A percentile compares a stretch with the other conserved stretches of the same genome.
Conservation (phyloP, 2,329 filamentous ascomycete species). For the Hymenoscyphus occultus region DNA sequence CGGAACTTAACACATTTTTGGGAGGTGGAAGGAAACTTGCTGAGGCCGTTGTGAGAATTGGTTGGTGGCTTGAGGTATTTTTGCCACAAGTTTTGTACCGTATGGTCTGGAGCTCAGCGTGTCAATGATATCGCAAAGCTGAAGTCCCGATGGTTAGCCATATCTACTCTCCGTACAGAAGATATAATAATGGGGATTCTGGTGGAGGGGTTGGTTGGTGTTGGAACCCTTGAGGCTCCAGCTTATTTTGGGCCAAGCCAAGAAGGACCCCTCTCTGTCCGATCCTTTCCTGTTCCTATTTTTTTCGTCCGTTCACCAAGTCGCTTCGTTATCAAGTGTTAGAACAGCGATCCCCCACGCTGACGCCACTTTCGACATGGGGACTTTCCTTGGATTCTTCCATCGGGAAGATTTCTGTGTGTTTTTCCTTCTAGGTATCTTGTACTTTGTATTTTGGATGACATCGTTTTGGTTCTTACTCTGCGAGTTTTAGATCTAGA, state of each 20-base stretch:
- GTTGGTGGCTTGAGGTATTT: slow-evolving; percentile 1
- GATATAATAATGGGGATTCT: too few species aligned
- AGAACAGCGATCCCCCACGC: not conserved
- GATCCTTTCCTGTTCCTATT: not conserved
- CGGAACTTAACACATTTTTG: not conserved
- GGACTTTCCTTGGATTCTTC: not conserved
- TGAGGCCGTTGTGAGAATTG: too few species aligned
- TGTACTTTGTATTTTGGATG: not conserved
- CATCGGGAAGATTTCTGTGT: not conserved
- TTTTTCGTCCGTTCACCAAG: not conserved
- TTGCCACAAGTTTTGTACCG: not conserved
- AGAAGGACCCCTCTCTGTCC: not conserved
- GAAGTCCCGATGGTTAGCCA: too few species aligned
- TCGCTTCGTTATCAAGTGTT: not conserved
- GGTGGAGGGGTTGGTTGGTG: too few species aligned
- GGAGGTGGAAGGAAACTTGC: not conserved
- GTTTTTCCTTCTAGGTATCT: not conserved
- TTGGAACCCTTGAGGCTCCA: too few species aligned
- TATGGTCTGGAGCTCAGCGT: not conserved
- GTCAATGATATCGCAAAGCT: not conserved
- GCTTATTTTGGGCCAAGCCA: too few species aligned
- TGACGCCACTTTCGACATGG: not conserved
- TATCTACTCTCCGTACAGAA: not conserved
- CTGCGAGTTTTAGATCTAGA: not conserved
- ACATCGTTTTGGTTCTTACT: not conserved